Evolutionary conservation across 2,329 filamentous ascomycete genomes (phyloP).

Genomic region (Helicocarpus griseus): DNA sequence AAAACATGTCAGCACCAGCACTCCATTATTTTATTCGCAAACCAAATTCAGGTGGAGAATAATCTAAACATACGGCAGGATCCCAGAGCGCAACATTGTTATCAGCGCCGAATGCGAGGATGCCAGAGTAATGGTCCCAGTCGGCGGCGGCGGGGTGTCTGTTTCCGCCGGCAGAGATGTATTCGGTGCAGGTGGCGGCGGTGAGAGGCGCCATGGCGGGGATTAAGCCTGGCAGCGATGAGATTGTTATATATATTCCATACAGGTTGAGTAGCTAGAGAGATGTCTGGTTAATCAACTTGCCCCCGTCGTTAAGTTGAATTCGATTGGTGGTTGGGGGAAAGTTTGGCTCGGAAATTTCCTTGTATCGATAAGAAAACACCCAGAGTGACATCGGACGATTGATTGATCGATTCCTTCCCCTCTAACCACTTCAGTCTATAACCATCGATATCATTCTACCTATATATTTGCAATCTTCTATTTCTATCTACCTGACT

Average conservation of each 20-base stretch:
- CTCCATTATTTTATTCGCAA: background rate
- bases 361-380: conserved; percentile 32
- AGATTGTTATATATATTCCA: background rate
- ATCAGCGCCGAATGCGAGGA: conserved; percentile 82
- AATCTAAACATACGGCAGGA: conserved; percentile 52
- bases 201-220: background rate
- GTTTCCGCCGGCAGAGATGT: conserved; percentile 75
- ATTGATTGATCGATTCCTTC: background rate
- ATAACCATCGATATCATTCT: too few relatives aligned
- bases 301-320: background rate
- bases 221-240: background rate
- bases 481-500: background rate
- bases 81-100: conserved; percentile 83
- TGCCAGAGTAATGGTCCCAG: conserved; percentile 61
- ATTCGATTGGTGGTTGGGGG: background rate
- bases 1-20: background rate
- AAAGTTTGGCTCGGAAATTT: conserved; percentile 12
- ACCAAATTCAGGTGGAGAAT: background rate
- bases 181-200: conserved; percentile 27
- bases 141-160: conserved; percentile 82
- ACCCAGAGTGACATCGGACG: too few relatives aligned
- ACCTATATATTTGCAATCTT: too few relatives aligned
- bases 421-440: background rate
- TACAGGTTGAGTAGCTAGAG: background rate
- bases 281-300: too few relatives aligned